Evolutionary conservation across 169 alveolate species (phyloP).

Genomic region (Babesia gibsoni): DNA sequence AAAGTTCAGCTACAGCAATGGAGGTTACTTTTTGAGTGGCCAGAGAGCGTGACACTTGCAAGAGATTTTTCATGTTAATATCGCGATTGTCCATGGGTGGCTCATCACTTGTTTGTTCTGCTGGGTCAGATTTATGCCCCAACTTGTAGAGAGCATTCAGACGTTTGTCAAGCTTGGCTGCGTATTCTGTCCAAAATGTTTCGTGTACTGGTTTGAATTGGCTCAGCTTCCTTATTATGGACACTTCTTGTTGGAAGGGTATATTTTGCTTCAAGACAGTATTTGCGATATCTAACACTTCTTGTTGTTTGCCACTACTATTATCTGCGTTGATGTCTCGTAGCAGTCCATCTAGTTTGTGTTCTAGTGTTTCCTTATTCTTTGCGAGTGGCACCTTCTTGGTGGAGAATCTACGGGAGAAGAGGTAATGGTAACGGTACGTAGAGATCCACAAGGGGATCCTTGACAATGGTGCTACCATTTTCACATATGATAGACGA

Average conservation of each 20-base stretch:
- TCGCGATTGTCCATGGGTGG: background rate
- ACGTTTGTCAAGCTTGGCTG: constrained; percentile 3
- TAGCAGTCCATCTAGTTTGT: background rate
- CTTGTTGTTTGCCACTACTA: background rate
- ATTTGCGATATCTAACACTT: constrained; percentile 12
- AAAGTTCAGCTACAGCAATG: background rate
- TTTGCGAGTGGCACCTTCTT: background rate
- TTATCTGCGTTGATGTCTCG: background rate
- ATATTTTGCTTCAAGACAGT: background rate
- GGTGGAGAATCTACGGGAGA: background rate
- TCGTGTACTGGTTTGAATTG: background rate
- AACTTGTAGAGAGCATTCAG: background rate
- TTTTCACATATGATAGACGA: background rate
- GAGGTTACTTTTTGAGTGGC: background rate
- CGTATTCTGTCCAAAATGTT: background rate
- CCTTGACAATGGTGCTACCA: background rate
- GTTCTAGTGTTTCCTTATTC: background rate
- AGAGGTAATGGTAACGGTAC: no score
- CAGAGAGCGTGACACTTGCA: background rate
- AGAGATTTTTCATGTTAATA: background rate
- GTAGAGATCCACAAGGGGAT: background rate
- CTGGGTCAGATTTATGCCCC: background rate
- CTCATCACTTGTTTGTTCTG: background rate
- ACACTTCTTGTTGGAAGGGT: constrained; percentile 5
- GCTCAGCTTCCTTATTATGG: background rate